phyloP scores from a whole-genome alignment of 2,329 filamentous ascomycete species.

The Xenoacremonium recifei region DNA sequence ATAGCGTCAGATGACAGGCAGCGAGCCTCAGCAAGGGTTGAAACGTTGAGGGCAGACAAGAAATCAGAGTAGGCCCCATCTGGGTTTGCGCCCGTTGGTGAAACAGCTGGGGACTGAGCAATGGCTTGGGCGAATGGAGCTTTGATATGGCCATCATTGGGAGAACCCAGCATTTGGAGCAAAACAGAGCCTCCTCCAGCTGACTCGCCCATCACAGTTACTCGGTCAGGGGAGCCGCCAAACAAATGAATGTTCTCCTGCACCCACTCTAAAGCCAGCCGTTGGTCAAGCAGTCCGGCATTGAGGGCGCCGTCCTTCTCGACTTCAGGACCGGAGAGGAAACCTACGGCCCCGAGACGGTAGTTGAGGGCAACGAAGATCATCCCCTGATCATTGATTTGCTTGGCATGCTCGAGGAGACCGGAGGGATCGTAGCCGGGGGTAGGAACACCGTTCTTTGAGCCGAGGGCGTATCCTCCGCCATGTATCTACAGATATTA shows the following conservation, averaged over 20 bases:
- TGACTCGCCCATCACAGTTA: constrained; percentile 46
- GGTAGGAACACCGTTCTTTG: constrained; percentile 22
- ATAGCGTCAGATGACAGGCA: constrained; percentile 3
- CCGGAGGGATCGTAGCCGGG: constrained; percentile 25
- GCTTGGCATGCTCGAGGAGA: constrained; percentile 16
- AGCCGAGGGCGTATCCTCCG: constrained; percentile 32
- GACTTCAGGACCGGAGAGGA: constrained; percentile 34
- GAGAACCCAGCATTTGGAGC: constrained; percentile 24
- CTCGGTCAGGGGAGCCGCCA: constrained; percentile 40
- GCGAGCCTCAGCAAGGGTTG: constrained; percentile 5
- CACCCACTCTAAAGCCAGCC: constrained; percentile 44
- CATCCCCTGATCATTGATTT: constrained; percentile 21
- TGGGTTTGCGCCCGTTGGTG: background rate
- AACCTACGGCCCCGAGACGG: constrained; percentile 36
- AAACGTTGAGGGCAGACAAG: constrained; percentile 6
- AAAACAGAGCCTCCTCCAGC: constrained; percentile 42
- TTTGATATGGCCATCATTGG: background rate
- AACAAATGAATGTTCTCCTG: constrained; percentile 42
- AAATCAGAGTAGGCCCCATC: constrained; percentile 6
- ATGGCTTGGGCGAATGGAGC: constrained; percentile 24
- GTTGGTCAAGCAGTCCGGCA: constrained; percentile 36
- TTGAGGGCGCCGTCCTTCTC: constrained; percentile 35
- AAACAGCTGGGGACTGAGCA: constrained; percentile 5
- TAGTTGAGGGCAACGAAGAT: constrained; percentile 41
- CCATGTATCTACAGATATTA: constrained; percentile 36